Evolutionary conservation across 169 alveolate genomes (phyloP).

Genomic region (Eimeria mitis): DNA sequence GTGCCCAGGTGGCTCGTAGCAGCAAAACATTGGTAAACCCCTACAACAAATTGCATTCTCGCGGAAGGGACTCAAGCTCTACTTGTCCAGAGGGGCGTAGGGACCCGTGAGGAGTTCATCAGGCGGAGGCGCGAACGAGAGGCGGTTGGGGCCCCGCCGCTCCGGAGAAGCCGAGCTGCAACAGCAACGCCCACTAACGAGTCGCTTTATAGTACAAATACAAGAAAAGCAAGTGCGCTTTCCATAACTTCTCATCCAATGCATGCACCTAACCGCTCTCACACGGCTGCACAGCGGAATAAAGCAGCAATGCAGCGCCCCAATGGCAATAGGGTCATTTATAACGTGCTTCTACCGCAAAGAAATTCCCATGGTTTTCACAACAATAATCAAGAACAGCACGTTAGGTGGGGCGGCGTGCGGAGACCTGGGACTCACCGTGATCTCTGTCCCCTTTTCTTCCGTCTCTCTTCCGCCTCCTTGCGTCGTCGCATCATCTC

Average conservation of each 20-base stretch:
- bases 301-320: background rate
- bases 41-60: background rate
- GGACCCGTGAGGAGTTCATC: slow-evolving; percentile 81
- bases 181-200: background rate
- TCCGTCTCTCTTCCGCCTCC: slow-evolving; percentile 79
- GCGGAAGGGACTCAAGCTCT: background rate
- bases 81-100: slow-evolving; percentile 75
- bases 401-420: background rate
- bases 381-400: background rate
- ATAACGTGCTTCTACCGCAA: background rate
- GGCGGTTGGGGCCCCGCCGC: slow-evolving; percentile 65
- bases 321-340: background rate
- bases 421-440: slow-evolving; percentile 9
- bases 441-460: slow-evolving; percentile 58
- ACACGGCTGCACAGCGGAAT: background rate
- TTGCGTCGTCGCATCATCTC: slow-evolving; percentile 77
- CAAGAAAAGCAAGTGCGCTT: background rate
- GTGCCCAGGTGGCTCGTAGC: background rate
- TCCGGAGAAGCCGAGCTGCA: slow-evolving; percentile 79
- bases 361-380: background rate
- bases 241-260: background rate
- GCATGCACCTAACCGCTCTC: background rate
- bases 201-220: background rate
- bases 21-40: background rate
- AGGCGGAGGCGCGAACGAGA: slow-evolving; percentile 81